A percentile compares a stretch with the other conserved stretches of the same genome.
phyloP scores from a whole-genome alignment of 805 yeast species.

The Barnettozyma populi region DNA sequence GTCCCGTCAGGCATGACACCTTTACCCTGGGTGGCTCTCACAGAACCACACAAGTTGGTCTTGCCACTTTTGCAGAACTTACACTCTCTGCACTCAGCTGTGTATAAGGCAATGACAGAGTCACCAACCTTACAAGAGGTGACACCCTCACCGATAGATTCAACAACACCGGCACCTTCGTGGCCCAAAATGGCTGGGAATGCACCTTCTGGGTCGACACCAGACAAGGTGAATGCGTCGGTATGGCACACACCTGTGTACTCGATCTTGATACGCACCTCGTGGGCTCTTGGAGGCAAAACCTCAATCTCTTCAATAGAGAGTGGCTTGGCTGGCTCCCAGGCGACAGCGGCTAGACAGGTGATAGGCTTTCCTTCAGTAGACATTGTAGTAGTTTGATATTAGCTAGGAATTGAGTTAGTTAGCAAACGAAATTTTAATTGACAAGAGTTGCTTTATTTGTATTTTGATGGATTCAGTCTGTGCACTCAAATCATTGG shows the following conservation, averaged over 20 bases:
- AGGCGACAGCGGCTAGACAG: constrained; percentile 96
- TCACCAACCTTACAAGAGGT: constrained; percentile 88
- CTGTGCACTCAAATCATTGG: neutral
- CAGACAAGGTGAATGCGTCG: constrained; percentile 93
- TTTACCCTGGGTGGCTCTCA: constrained; percentile 96
- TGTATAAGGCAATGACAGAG: constrained; percentile 87
- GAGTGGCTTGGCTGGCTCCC: constrained; percentile 88
- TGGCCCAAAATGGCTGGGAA: constrained; percentile 94
- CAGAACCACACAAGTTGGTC: constrained; percentile 93
- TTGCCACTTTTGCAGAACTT: constrained; percentile 92
- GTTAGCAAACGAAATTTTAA: neutral
- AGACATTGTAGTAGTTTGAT: constrained; percentile 11
- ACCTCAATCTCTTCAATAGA: constrained; percentile 84
- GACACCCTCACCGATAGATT: constrained; percentile 92
- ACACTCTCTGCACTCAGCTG: constrained; percentile 95
- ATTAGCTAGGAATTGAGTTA: neutral
- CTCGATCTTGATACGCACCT: constrained; percentile 84
- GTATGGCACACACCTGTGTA: constrained; percentile 98
- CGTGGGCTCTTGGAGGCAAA: constrained; percentile 93
- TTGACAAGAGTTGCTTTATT: neutral
- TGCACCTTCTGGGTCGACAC: constrained; percentile 93
- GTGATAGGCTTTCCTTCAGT: constrained; percentile 45
- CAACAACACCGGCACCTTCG: constrained; percentile 98
- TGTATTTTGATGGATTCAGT: neutral
- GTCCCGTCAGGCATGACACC: constrained; percentile 99